A percentile compares a stretch with the other conserved stretches of the same genome.
phyloP scores from a whole-genome alignment of 805 yeast species.

The Komagataella pastoris region DNA sequence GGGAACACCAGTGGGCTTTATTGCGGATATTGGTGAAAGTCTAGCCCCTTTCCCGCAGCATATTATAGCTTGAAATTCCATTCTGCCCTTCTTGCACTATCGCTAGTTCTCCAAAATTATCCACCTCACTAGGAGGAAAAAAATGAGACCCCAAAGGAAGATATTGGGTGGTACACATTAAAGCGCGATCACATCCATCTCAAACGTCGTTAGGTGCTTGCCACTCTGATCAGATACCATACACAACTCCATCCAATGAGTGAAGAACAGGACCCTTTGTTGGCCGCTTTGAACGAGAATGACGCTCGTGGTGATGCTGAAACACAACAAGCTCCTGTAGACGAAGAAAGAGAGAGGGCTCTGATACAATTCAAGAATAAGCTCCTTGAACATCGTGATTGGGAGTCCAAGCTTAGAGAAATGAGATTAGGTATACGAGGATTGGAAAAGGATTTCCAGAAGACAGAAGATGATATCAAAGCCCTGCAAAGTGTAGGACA shows the following conservation, averaged over 20 bases:
- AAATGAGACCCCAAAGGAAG: background rate
- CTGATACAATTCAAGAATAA: slow-evolving; percentile 69
- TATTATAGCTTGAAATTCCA: slow-evolving; percentile 90
- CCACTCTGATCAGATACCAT: background rate
- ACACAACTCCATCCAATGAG: slow-evolving; percentile 1
- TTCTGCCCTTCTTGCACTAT: slow-evolving; percentile 12
- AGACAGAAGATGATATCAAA: slow-evolving; percentile 94
- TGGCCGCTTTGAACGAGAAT: slow-evolving; percentile 41
- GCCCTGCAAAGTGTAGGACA: slow-evolving; percentile 97
- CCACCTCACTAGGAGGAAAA: background rate
- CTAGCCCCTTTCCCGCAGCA: slow-evolving; percentile 77
- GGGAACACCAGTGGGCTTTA: slow-evolving; percentile 49
- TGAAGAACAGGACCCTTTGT: slow-evolving; percentile 58
- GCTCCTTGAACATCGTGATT: slow-evolving; percentile 82
- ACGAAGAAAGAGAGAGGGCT: slow-evolving; percentile 69
- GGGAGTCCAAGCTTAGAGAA: slow-evolving; percentile 84
- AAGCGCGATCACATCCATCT: background rate
- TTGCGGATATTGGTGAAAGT: slow-evolving; percentile 58
- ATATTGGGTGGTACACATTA: background rate
- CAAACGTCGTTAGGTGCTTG: slow-evolving; percentile 2
- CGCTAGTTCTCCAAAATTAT: background rate
- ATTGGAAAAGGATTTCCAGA: slow-evolving; percentile 71
- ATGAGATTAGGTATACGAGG: slow-evolving; percentile 74
- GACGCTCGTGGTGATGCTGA: slow-evolving; percentile 10
- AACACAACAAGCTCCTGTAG: slow-evolving; percentile 23